Evolutionary conservation across 331 rosid genomes (phyloP).

Genomic region (Malus hybrid): DNA sequence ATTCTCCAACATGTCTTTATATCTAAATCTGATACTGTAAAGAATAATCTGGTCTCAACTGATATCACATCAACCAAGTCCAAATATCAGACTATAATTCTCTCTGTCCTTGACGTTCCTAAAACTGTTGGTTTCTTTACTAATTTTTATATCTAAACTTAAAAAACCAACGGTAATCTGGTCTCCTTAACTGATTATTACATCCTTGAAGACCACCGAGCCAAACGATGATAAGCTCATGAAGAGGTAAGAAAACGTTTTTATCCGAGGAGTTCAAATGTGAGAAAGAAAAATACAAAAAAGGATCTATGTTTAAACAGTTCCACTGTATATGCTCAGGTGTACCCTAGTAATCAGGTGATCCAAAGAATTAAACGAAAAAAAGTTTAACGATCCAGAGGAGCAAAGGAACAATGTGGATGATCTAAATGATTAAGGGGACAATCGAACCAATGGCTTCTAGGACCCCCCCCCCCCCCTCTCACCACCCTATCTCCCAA

Average conservation of each 20-base stretch:
- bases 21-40: neutral
- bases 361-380: too few relatives aligned
- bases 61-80: neutral
- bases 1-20: neutral
- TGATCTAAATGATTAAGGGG: neutral
- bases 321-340: neutral
- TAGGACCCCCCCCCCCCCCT: neutral
- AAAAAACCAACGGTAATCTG: neutral
- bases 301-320: neutral
- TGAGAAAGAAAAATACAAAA: neutral
- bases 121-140: neutral
- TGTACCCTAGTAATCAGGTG: neutral
- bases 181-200: neutral
- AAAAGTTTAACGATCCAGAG: neutral
- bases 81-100: neutral
- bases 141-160: neutral
- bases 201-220: neutral
- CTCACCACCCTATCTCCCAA: neutral
- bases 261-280: neutral
- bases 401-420: neutral
- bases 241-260: neutral
- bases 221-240: neutral
- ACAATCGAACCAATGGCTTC: neutral
- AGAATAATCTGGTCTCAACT: neutral
- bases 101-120: neutral